phyloP scores from a whole-genome alignment of 305 asterid genomes.

The Fraxinus paxiana region DNA sequence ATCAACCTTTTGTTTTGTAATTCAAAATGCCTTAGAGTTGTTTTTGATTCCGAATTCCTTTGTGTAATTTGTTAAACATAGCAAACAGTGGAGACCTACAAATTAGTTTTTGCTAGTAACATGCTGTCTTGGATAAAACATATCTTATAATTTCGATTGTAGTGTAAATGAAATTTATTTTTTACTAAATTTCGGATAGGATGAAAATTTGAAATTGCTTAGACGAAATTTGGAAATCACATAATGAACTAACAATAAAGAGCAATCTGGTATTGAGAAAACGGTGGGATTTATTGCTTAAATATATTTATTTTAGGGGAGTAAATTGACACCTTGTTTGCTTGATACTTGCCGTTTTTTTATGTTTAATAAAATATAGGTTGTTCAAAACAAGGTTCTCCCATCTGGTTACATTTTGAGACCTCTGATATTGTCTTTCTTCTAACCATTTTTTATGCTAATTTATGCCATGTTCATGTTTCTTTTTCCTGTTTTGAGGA shows the following conservation, averaged over 20 bases:
- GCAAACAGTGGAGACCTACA: neutral
- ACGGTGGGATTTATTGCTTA: neutral
- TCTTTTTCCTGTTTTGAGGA: neutral
- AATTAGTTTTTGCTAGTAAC: neutral
- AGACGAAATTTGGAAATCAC: neutral
- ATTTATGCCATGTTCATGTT: constrained; percentile 13
- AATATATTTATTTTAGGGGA: neutral
- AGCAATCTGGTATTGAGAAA: neutral
- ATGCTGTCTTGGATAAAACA: neutral
- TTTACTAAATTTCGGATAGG: neutral
- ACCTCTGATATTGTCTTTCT: neutral
- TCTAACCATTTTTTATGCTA: constrained; percentile 5
- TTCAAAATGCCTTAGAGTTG: neutral
- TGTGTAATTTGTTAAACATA: neutral
- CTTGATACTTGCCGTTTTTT: neutral
- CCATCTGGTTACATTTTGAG: neutral
- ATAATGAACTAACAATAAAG: neutral
- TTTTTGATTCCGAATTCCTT: neutral
- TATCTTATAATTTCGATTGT: neutral
- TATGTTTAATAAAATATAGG: neutral
- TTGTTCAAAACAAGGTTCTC: neutral
- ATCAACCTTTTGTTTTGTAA: neutral
- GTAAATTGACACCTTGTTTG: neutral
- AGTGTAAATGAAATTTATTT: neutral
- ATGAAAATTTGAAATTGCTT: neutral